Conservation (phyloP, 495 filamentous ascomycete species). For the Penicillium paxilli region DNA sequence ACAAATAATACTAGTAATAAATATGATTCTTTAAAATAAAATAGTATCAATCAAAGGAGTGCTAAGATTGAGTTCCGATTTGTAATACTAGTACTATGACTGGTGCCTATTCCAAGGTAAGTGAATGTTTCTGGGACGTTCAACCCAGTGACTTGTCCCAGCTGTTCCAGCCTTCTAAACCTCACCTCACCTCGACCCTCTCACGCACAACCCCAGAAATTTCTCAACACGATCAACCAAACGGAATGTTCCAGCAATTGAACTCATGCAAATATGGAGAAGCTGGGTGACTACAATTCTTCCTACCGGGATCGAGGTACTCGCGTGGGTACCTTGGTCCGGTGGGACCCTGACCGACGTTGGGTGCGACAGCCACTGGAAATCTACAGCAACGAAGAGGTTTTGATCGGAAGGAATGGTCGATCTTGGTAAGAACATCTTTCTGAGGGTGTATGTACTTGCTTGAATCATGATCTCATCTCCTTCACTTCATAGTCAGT, state of each 20-base stretch:
- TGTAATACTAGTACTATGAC: too few species aligned
- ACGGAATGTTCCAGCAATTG: too few species aligned
- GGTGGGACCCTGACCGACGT: conserved; percentile 17
- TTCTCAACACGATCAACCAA: not conserved
- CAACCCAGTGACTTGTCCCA: too few species aligned
- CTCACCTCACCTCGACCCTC: not conserved
- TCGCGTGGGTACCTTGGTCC: conserved; percentile 27
- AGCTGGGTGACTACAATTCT: not conserved
- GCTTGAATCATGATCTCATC: too few species aligned
- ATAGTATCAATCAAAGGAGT: too few species aligned
- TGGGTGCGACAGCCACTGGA: conserved; percentile 1
- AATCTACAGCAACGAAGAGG: conserved; percentile 32
- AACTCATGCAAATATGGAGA: not conserved
- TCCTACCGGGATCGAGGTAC: not conserved
- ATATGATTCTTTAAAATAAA: too few species aligned
- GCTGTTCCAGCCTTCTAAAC: too few species aligned
- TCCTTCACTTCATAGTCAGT: conserved; percentile 28
- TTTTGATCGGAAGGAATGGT: conserved; percentile 42
- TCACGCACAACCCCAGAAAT: not conserved
- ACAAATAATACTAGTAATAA: too few species aligned
- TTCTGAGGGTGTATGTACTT: too few species aligned
- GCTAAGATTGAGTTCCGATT: too few species aligned
- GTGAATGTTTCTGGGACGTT: too few species aligned
- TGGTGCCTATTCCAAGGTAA: too few species aligned
- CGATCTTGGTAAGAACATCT: conserved; percentile 24